Evolutionary conservation across 2,329 filamentous ascomycete genomes (phyloP).

Genomic region (Phoma herbarum): DNA sequence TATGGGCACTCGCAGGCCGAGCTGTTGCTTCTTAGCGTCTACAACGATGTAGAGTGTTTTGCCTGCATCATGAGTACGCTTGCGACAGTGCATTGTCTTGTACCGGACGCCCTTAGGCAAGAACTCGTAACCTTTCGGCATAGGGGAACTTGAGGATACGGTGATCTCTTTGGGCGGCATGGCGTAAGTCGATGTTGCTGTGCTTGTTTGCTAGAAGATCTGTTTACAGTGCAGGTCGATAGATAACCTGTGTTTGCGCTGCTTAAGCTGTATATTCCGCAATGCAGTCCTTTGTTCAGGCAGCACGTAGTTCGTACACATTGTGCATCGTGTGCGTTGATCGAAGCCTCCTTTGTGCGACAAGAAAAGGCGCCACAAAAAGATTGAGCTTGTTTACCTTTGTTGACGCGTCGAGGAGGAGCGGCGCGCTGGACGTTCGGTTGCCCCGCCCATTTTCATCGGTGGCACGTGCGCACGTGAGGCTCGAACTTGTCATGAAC

Average conservation of each 20-base stretch:
- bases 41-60: conserved; percentile 42
- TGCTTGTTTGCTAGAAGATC: neutral
- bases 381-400: neutral
- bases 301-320: neutral
- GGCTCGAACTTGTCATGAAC: neutral
- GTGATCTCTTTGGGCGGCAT: conserved; percentile 32
- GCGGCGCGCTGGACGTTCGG: conserved; percentile 1
- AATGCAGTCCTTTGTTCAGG: neutral
- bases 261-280: neutral
- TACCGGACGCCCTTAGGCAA: conserved; percentile 47
- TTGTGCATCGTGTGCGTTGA: neutral
- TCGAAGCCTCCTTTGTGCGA: neutral
- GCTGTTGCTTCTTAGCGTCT: conserved; percentile 32
- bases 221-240: neutral
- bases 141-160: conserved; percentile 29
- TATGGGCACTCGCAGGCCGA: conserved; percentile 57
- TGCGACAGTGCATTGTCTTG: conserved; percentile 47
- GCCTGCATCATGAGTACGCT: conserved; percentile 41
- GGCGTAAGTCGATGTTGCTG: neutral
- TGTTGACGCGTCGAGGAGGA: conserved; percentile 2
- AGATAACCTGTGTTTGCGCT: neutral
- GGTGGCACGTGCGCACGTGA: conserved; percentile 12
- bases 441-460: neutral
- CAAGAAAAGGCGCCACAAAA: neutral
- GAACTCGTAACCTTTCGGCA: conserved; percentile 46